Evolutionary conservation across 2,329 filamentous ascomycete genomes (phyloP).

Genomic region (Pyricularia sp.): DNA sequence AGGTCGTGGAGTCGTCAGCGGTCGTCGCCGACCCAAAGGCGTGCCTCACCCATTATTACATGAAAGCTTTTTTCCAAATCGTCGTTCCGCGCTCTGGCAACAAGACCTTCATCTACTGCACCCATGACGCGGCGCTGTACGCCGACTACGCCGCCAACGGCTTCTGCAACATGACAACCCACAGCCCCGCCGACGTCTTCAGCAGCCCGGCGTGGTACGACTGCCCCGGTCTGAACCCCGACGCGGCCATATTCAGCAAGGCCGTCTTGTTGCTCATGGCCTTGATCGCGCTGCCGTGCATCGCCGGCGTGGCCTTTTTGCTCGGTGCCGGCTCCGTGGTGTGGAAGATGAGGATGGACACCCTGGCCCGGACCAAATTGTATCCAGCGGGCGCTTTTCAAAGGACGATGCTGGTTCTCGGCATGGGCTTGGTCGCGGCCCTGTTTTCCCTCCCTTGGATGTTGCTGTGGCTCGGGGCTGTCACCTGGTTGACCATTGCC

Average conservation of each 20-base stretch:
- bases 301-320: not conserved
- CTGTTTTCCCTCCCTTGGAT: not conserved
- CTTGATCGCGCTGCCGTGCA: not conserved
- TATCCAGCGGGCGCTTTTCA: not conserved
- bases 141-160: slow-evolving; percentile 1
- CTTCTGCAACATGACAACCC: not conserved
- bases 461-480: not conserved
- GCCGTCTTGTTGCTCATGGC: not conserved
- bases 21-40: not conserved
- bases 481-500: not conserved
- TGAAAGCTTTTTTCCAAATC: not conserved
- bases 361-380: not conserved
- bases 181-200: not conserved
- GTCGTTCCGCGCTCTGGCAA: not conserved
- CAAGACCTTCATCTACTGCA: not conserved
- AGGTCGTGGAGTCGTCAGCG: not conserved
- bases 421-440: not conserved
- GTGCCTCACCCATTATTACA: not conserved
- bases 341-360: not conserved
- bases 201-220: not conserved
- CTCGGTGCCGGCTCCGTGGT: not conserved
- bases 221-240: not conserved
- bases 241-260: not conserved
- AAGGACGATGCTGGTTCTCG: not conserved
- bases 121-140: not conserved